phyloP scores from a whole-genome alignment of 1,284 basidiomycete species.

The Caloboletus firmus region DNA sequence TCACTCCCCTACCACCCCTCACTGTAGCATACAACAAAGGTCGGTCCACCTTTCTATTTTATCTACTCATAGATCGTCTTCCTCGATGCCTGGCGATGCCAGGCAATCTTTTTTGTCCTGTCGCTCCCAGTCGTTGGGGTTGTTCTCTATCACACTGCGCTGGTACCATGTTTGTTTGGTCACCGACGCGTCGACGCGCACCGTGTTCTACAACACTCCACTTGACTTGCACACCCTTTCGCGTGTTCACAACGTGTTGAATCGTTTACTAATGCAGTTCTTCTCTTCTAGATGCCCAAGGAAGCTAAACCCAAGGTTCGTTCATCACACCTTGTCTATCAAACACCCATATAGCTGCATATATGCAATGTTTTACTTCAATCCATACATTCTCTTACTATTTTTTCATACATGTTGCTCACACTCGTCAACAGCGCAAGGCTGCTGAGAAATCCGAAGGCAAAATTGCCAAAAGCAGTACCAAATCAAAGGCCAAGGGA shows the following conservation, averaged over 20 bases:
- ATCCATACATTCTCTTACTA: neutral
- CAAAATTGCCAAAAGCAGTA: conserved; percentile 62
- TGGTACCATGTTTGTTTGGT: conserved; percentile 35
- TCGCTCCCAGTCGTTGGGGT: conserved; percentile 14
- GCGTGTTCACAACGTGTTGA: conserved; percentile 34
- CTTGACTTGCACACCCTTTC: conserved; percentile 25
- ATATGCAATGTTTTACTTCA: conserved; percentile 18
- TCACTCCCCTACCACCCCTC: conserved; percentile 22
- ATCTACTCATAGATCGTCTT: conserved; percentile 23
- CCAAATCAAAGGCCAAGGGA: conserved; percentile 55
- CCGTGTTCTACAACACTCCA: conserved; percentile 30
- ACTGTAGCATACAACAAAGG: conserved; percentile 35
- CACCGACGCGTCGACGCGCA: conserved; percentile 35
- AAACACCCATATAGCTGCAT: conserved; percentile 16
- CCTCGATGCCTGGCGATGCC: conserved; percentile 26
- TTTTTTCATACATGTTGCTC: conserved; percentile 14
- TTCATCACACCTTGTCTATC: conserved; percentile 8
- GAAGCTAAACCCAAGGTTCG: conserved; percentile 74
- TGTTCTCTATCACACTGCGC: conserved; percentile 11
- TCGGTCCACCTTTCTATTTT: conserved; percentile 25
- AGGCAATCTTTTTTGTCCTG: conserved; percentile 5
- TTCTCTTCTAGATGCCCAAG: conserved; percentile 73
- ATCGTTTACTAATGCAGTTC: conserved; percentile 36
- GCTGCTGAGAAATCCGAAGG: conserved; percentile 67
- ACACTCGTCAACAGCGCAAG: conserved; percentile 56